Percentiles rank a stretch among this genome's conserved stretches.
These are phyloP conservation scores for Proliferodiscus dingleyae DNA, from an alignment of 2,329 filamentous ascomycete species.

Conservation along the genomic window DNA sequence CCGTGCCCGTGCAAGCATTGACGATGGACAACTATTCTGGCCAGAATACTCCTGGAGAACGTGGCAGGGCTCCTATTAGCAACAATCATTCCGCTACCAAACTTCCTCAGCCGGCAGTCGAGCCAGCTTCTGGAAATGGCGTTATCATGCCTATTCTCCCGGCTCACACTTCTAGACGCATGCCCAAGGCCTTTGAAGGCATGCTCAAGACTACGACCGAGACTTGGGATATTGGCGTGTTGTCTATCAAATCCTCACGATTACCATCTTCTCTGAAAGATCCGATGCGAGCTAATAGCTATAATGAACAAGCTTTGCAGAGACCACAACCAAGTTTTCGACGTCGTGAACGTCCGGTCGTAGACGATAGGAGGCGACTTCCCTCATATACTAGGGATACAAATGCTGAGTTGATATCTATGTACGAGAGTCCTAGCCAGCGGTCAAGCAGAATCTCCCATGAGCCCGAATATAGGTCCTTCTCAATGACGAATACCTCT, in stretches of 20 bases:
- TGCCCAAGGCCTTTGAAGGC: conserved; percentile 48
- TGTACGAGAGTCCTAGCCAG: conserved; percentile 49
- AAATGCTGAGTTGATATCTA: conserved; percentile 50
- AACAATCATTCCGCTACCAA: conserved; percentile 10
- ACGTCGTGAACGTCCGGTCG: conserved; percentile 24
- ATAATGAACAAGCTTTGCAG: conserved; percentile 16
- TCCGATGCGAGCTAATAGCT: conserved; percentile 18
- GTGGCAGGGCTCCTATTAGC: conserved; percentile 11
- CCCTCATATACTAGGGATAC: conserved; percentile 44
- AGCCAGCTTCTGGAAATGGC: conserved; percentile 24
- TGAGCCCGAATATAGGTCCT: conserved; percentile 44
- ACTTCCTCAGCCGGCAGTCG: conserved; percentile 16
- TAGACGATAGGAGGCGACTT: conserved; percentile 41
- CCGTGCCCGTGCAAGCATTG: conserved; percentile 13
- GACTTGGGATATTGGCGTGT: conserved; percentile 59
- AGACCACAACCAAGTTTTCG: conserved; percentile 19
- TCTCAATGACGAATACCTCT: conserved; percentile 49
- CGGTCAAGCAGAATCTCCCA: conserved; percentile 41
- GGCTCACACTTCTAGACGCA: conserved; percentile 33
- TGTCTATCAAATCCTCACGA: conserved; percentile 46
- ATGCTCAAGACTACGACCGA: conserved; percentile 64
- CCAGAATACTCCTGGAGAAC: conserved; percentile 7
- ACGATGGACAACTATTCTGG: conserved; percentile 22
- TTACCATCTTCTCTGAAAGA: conserved; percentile 23
- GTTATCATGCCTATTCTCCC: conserved; percentile 32